Evolutionary conservation across 768 basidiomycete genomes (phyloP), one percentile per base, ranked within the genome.

Genomic region (Boletales sp.): DNA sequence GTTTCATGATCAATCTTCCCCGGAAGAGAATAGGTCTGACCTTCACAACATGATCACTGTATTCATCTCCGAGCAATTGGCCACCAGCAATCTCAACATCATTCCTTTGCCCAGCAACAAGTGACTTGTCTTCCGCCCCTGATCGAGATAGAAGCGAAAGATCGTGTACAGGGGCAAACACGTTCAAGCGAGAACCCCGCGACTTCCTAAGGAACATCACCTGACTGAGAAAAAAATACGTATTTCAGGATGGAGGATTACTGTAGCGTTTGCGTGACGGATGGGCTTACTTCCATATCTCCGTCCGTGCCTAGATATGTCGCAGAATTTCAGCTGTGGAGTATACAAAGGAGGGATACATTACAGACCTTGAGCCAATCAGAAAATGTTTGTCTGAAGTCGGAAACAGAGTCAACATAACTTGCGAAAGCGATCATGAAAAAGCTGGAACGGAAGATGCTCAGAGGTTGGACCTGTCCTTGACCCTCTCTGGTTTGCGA

Each of bases 371-470:
- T 85, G 32, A 96, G 70, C 94, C 94, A 97, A n/a, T 79, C 74
- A 1, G 86, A 85, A 66, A 98, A 97, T 11, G 78, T 83, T 54
- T 83, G 80, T 37, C 72, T 66, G 62, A 87, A 81, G 56, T 80
- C 72, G 12, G 84, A 78, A 25, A 77, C 75, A 46, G 86, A 80
- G 49, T 84, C 81, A 6, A 95, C 84, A 58, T 88, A 99, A 53
- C 84, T 90, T 3, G 94, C 88, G 60, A 97, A 99, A 0, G 87
- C 89, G 51, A 98, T 88, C 58, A 94, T 82, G 70, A 97, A 97
- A 73, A 95, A 96, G 67, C 90, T 93, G 49, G 17, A 10, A 38
- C 3, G 18, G 5, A n/a, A 12, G 21, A n/a, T 11, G 8, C n/a
- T 49, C 30, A 48, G 50, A 11, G 25, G 33, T 48, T 28, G 33